Percentiles rank a stretch among this genome's conserved stretches.
Conservation (phyloP, 805 yeast genomes). For the Candida sphagnicola region DNA sequence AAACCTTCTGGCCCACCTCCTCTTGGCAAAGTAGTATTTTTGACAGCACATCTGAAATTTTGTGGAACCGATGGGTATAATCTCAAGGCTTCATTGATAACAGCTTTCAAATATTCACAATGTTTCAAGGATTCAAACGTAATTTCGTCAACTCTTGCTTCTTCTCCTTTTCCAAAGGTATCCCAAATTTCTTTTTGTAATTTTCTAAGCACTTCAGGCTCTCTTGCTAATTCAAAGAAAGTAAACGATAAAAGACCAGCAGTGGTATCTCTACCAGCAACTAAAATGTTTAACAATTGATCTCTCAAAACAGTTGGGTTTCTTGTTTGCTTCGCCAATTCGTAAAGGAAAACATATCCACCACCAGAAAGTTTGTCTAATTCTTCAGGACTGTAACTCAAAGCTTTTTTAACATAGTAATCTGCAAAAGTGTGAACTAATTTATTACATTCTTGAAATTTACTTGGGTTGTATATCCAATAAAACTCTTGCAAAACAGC, state of each 20-base stretch:
- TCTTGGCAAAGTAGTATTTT: slow-evolving; percentile 45
- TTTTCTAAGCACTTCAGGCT: slow-evolving; percentile 33
- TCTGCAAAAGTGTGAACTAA: slow-evolving; percentile 32
- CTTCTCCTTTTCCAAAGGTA: slow-evolving; percentile 30
- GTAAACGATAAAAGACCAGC: slow-evolving; percentile 47
- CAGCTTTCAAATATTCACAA: slow-evolving; percentile 43
- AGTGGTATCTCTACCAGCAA: slow-evolving; percentile 57
- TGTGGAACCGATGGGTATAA: slow-evolving; percentile 50
- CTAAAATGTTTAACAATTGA: slow-evolving; percentile 46
- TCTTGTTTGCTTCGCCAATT: slow-evolving; percentile 45
- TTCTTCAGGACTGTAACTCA: slow-evolving; percentile 25
- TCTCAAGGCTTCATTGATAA: slow-evolving; percentile 46
- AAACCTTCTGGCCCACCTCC: slow-evolving; percentile 37
- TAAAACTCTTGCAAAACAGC: slow-evolving; percentile 21
- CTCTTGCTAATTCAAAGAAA: slow-evolving; percentile 41
- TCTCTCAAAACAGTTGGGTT: slow-evolving; percentile 45
- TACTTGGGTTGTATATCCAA: slow-evolving; percentile 17
- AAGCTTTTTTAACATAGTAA: slow-evolving; percentile 34
- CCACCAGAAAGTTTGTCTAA: slow-evolving; percentile 27
- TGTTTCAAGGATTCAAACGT: slow-evolving; percentile 47
- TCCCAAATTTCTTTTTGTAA: slow-evolving; percentile 34
- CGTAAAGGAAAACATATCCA: slow-evolving; percentile 45
- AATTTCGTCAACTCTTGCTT: slow-evolving; percentile 31
- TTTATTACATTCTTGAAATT: slow-evolving; percentile 21
- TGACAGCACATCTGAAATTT: slow-evolving; percentile 43